Percentiles rank a stretch among this genome's conserved stretches.
Evolutionary conservation across 176 grass and related monocot genomes (phyloP).

Genomic region (Oryza punctata): DNA sequence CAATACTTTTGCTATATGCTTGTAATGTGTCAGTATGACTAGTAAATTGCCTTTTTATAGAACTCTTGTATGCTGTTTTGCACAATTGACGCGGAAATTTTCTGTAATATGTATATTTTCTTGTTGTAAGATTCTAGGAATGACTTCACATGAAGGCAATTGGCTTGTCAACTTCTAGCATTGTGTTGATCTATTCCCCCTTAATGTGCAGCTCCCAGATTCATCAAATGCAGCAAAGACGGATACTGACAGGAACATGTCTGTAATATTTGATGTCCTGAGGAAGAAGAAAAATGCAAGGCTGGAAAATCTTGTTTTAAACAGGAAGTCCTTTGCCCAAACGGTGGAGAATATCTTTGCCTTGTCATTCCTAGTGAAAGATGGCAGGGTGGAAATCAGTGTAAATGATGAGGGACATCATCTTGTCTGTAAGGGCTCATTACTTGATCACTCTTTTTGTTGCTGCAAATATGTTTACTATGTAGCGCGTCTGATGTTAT

Average conservation of each 20-base stretch:
- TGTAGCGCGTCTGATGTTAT: conserved; percentile 1
- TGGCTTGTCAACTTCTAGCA: background rate
- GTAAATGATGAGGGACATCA: conserved; percentile 62
- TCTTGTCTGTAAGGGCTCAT: conserved; percentile 63
- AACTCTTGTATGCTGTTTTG: background rate
- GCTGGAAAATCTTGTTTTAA: conserved; percentile 76
- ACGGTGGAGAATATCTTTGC: conserved; percentile 90
- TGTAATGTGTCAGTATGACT: background rate
- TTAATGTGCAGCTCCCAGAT: conserved; percentile 61
- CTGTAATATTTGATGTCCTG: conserved; percentile 74
- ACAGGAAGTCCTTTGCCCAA: conserved; percentile 80
- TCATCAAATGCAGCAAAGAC: conserved; percentile 49
- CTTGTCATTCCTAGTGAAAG: conserved; percentile 89
- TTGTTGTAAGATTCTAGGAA: background rate
- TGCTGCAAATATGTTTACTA: background rate
- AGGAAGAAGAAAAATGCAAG: conserved; percentile 68
- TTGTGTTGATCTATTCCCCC: background rate
- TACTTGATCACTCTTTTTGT: conserved; percentile 7
- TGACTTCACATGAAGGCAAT: background rate
- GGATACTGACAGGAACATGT: conserved; percentile 80
- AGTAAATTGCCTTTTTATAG: background rate
- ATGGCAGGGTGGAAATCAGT: conserved; percentile 76
- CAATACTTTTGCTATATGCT: background rate
- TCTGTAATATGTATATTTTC: background rate
- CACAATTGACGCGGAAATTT: too few species aligned